A percentile compares a stretch with the other conserved stretches of the same genome.
Conservation (phyloP, 192 early-diverging fungal species). For the Coemansia umbellata region DNA sequence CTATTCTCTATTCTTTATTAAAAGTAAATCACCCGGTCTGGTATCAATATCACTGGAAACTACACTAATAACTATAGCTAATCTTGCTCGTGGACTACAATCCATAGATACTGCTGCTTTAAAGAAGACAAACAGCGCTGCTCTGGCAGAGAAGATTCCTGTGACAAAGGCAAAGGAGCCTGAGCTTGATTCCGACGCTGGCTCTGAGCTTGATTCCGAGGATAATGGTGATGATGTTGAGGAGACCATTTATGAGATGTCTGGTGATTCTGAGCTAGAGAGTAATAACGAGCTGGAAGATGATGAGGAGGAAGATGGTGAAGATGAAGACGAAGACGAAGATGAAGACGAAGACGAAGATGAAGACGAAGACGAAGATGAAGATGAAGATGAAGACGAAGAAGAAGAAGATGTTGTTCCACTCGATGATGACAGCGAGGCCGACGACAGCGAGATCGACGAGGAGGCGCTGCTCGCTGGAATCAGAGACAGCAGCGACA, state of each 20-base stretch:
- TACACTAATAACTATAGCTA: too few relatives aligned
- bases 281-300: conserved; percentile 26
- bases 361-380: conserved; percentile 1
- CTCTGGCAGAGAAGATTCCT: conserved; percentile 13
- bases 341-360: conserved; percentile 17
- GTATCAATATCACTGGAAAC: too few relatives aligned
- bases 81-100: too few relatives aligned
- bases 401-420: conserved; percentile 15
- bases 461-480: conserved; percentile 43
- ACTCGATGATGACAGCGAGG: conserved; percentile 7
- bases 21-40: too few relatives aligned
- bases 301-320: conserved; percentile 2
- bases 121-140: too few relatives aligned
- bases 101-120: too few relatives aligned
- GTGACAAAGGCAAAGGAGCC: conserved; percentile 29
- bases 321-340: conserved; percentile 10
- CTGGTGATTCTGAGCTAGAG: conserved; percentile 42
- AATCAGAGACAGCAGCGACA: conserved; percentile 34
- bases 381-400: conserved; percentile 12
- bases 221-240: conserved; percentile 31
- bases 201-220: conserved; percentile 26
- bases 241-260: conserved; percentile 42
- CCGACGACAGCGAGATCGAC: conserved; percentile 21
- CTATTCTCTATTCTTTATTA: too few relatives aligned
- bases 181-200: conserved; percentile 23